Conservation (phyloP, 805 yeast genomes). For the Wickerhamomyces subpelliculosus region DNA sequence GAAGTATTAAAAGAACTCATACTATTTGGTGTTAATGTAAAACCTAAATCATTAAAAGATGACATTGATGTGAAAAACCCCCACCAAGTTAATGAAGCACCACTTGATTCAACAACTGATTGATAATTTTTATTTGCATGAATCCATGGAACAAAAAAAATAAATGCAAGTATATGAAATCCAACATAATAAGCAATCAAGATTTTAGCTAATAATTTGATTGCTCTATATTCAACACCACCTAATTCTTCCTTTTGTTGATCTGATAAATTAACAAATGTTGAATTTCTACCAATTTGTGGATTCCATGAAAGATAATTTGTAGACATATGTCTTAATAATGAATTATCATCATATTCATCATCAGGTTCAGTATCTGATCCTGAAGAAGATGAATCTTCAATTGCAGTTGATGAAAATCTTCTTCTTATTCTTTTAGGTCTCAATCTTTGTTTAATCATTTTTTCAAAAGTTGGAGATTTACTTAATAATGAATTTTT, state of each 20-base stretch:
- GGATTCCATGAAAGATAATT: conserved; percentile 87
- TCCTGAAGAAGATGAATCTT: conserved; percentile 13
- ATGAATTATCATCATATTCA: conserved; percentile 27
- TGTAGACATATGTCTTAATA: conserved; percentile 37
- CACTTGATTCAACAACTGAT: conserved; percentile 40
- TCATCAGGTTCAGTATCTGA: conserved; percentile 20
- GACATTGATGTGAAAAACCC: conserved; percentile 79
- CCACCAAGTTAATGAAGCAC: conserved; percentile 87
- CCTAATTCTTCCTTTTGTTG: conserved; percentile 92
- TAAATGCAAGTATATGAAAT: conserved; percentile 51
- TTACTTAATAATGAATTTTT: conserved; percentile 20
- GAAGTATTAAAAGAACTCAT: conserved; percentile 61
- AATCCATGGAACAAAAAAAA: conserved; percentile 60
- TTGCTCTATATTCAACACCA: conserved; percentile 93
- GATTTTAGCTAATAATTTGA: conserved; percentile 65
- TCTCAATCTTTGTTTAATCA: conserved; percentile 27
- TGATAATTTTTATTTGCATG: conserved; percentile 34
- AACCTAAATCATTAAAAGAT: conserved; percentile 80
- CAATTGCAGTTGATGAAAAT: conserved; percentile 19
- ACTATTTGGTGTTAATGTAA: conserved; percentile 75
- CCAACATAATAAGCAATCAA: conserved; percentile 68
- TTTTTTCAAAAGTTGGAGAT: conserved; percentile 44
- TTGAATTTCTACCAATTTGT: conserved; percentile 87
- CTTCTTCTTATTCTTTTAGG: conserved; percentile 24
- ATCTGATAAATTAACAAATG: conserved; percentile 74